Conservation (phyloP, 2,329 filamentous ascomycete species). For the Colletotrichum graminicola region DNA sequence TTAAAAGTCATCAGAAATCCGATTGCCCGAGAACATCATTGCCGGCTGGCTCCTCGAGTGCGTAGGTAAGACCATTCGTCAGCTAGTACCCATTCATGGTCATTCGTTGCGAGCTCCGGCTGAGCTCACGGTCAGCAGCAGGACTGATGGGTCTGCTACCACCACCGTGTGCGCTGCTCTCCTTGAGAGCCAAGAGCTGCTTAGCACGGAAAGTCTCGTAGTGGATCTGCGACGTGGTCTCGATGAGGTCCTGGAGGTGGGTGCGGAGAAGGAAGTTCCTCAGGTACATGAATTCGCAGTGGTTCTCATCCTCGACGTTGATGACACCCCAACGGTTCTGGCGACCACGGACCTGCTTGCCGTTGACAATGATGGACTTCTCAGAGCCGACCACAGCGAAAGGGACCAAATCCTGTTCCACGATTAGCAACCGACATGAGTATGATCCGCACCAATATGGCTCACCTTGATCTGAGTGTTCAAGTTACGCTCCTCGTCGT, state of each 20-base stretch:
- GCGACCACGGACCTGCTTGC: constrained; percentile 95
- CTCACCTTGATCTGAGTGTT: constrained; percentile 95
- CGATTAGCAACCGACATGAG: constrained; percentile 50
- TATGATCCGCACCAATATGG: neutral
- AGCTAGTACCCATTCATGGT: constrained; percentile 98
- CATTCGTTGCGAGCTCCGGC: constrained; percentile 96
- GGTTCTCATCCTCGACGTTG: constrained; percentile 99
- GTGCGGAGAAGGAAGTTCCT: constrained; percentile 98
- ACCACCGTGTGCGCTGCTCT: constrained; percentile 88
- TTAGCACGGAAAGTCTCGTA: constrained; percentile 99
- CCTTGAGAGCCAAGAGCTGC: constrained; percentile 97
- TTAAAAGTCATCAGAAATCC: constrained; percentile 40
- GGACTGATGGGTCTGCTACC: constrained; percentile 95
- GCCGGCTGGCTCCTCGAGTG: constrained; percentile 36
- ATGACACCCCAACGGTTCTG: constrained; percentile 99
- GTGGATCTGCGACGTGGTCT: constrained; percentile 99
- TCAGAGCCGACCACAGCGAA: constrained; percentile 99
- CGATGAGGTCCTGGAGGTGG: constrained; percentile 97
- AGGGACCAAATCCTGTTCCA: constrained; percentile 83
- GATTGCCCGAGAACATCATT: constrained; percentile 39
- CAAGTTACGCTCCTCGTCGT: constrained; percentile 93
- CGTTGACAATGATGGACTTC: constrained; percentile 96
- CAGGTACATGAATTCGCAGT: constrained; percentile 99
- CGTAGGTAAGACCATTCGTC: constrained; percentile 21
- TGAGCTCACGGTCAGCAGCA: constrained; percentile 92